A percentile compares a stretch with the other conserved stretches of the same genome.
These are phyloP conservation scores for Chaetomium cochliodes DNA, from an alignment of 495 filamentous ascomycete species.

Conservation along the genomic window DNA sequence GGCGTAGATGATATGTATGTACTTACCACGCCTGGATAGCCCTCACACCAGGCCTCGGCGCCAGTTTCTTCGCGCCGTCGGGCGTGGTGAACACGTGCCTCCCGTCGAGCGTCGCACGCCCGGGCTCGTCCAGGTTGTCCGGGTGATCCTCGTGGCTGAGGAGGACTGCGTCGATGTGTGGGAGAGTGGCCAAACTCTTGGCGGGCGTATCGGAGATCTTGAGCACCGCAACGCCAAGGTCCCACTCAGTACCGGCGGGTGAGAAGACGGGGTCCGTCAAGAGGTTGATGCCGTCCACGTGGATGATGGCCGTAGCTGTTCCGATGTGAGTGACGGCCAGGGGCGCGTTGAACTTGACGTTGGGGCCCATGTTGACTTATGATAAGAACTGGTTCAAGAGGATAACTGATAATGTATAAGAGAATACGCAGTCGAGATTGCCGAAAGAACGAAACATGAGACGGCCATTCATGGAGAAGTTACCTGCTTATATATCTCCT, in stretches of 20 bases:
- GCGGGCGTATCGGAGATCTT: constrained; percentile 40
- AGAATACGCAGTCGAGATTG: background rate
- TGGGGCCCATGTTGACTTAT: constrained; percentile 22
- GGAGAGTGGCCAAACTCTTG: constrained; percentile 41
- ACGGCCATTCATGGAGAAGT: background rate
- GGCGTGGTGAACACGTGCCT: constrained; percentile 52
- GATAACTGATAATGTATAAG: too few relatives aligned
- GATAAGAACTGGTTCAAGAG: too few relatives aligned
- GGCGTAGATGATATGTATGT: background rate
- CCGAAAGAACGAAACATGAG: background rate
- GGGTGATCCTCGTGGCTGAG: constrained; percentile 58
- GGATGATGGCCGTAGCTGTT: constrained; percentile 41
- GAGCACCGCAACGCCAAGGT: constrained; percentile 34
- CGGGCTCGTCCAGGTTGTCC: constrained; percentile 52
- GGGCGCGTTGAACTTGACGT: constrained; percentile 16
- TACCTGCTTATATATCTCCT: background rate
- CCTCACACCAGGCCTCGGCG: constrained; percentile 43
- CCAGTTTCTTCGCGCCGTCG: constrained; percentile 48
- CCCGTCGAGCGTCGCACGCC: constrained; percentile 47
- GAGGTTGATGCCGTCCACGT: constrained; percentile 48
- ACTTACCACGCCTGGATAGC: constrained; percentile 37
- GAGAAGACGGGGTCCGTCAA: constrained; percentile 58
- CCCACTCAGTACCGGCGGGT: constrained; percentile 42
- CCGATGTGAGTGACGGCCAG: constrained; percentile 42
- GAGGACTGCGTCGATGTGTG: constrained; percentile 52